A percentile compares a stretch with the other conserved stretches of the same genome.
These are phyloP conservation scores for Mycena citricolor DNA, from an alignment of 1,284 basidiomycete species.

Conservation along the genomic window DNA sequence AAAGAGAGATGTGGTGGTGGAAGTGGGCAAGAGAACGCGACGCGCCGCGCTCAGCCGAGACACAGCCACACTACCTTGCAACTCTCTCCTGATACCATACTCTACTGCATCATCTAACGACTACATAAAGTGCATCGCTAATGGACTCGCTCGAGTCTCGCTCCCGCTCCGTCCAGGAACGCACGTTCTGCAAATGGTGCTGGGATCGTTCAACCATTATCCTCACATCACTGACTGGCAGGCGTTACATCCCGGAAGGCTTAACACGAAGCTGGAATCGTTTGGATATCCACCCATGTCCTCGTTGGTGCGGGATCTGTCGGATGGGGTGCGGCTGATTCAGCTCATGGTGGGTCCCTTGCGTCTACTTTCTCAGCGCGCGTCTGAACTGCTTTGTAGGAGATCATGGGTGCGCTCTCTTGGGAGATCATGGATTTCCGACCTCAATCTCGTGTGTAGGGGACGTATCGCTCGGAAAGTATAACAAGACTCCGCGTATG, in stretches of 20 bases:
- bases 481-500: constrained; percentile 88
- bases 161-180: constrained; percentile 69
- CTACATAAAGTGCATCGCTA: constrained; percentile 14
- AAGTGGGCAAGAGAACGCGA: constrained; percentile 2
- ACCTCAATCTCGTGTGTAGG: constrained; percentile 43
- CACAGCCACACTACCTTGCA: constrained; percentile 2
- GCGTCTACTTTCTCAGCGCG: constrained; percentile 6
- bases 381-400: constrained; percentile 48
- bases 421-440: constrained; percentile 3
- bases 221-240: constrained; percentile 4
- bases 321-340: constrained; percentile 92
- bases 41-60: constrained; percentile 10
- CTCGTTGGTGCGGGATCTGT: constrained; percentile 87
- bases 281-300: constrained; percentile 88
- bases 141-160: constrained; percentile 63
- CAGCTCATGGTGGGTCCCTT: constrained; percentile 76
- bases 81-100: constrained; percentile 1
- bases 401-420: constrained; percentile 79
- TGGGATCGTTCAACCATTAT: no score
- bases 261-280: constrained; percentile 92
- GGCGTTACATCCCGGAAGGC: constrained; percentile 47
- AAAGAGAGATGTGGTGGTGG: constrained; percentile 13
- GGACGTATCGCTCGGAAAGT: constrained; percentile 87
- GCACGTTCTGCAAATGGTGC: constrained; percentile 89
- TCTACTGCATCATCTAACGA: constrained; percentile 8